These are phyloP conservation scores for Mycothermus thermophilus DNA, from an alignment of 495 filamentous ascomycete genomes.

Conservation along the genomic window DNA sequence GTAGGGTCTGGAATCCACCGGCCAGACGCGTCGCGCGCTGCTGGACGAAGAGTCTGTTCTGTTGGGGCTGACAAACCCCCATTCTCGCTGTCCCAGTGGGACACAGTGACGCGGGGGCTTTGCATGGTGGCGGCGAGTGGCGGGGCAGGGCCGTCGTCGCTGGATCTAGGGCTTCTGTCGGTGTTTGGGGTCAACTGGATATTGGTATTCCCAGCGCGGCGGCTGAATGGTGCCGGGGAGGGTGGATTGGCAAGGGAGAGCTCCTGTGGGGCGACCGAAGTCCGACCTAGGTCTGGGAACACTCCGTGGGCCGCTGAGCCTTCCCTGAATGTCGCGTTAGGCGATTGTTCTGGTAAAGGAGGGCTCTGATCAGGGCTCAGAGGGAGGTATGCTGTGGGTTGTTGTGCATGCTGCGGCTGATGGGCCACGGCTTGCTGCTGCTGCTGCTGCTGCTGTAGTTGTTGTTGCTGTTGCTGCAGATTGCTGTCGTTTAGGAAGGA, in stretches of 20 bases:
- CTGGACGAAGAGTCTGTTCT: background rate
- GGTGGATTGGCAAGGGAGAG: conserved; percentile 14
- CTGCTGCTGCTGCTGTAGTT: conserved; percentile 2
- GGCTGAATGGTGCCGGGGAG: conserved; percentile 17
- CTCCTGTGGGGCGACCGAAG: conserved; percentile 10
- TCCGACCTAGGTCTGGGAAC: conserved; percentile 6
- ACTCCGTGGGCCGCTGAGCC: conserved; percentile 2
- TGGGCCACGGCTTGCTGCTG: conserved; percentile 4
- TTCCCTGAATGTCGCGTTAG: conserved; percentile 9
- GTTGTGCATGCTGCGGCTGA: conserved; percentile 5
- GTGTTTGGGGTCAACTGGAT: conserved; percentile 35
- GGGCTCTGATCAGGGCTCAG: conserved; percentile 25
- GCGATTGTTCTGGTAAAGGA: conserved; percentile 17
- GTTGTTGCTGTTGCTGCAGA: conserved; percentile 1
- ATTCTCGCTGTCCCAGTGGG: conserved; percentile 31
- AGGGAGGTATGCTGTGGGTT: conserved; percentile 10
- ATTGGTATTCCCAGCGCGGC: conserved; percentile 15
- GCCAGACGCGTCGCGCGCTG: conserved; percentile 23
- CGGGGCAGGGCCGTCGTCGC: conserved; percentile 31
- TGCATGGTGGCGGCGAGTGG: conserved; percentile 24
- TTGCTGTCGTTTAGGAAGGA: conserved; percentile 22
- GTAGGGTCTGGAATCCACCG: conserved; percentile 23
- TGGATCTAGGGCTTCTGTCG: conserved; percentile 33
- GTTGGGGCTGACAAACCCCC: too few species aligned
- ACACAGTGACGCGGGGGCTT: conserved; percentile 37